Percentiles rank a stretch among this genome's conserved stretches.
phyloP scores from a whole-genome alignment of 805 yeast species.

The Tetrapisispora nanseiensis region DNA sequence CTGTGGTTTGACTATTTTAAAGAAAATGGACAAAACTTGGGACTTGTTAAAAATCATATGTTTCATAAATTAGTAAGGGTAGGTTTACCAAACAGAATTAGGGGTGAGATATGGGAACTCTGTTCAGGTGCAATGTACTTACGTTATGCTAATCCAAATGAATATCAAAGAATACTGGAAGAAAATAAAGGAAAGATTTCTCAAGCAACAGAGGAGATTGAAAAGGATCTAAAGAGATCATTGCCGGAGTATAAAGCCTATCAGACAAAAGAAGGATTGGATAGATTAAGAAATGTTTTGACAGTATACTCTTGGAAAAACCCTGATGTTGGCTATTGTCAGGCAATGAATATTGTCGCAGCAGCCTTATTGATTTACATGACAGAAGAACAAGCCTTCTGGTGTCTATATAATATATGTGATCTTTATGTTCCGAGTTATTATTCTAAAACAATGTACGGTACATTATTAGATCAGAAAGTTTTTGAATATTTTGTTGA shows the following conservation, averaged over 20 bases:
- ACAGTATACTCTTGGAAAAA: conserved; percentile 95
- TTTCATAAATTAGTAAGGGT: conserved; percentile 79
- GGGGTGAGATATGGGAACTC: conserved; percentile 96
- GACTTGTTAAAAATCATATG: conserved; percentile 61
- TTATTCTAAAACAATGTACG: conserved; percentile 95
- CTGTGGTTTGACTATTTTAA: conserved; percentile 89
- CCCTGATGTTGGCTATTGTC: conserved; percentile 96
- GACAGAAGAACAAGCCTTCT: conserved; percentile 96
- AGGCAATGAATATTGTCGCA: conserved; percentile 92
- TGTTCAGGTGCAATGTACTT: conserved; percentile 77
- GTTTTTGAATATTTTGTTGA: conserved; percentile 87
- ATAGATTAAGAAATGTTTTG: conserved; percentile 72
- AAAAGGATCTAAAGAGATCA: conserved; percentile 88
- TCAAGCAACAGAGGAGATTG: conserved; percentile 90
- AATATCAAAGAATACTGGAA: conserved; percentile 48
- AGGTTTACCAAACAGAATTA: conserved; percentile 84
- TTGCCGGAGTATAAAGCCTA: conserved; percentile 94
- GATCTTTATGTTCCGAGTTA: conserved; percentile 88
- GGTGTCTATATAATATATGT: conserved; percentile 77
- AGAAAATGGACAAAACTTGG: conserved; percentile 74
- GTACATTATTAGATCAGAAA: conserved; percentile 85
- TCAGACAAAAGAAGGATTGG: conserved; percentile 78
- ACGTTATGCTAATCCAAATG: conserved; percentile 51
- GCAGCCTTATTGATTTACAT: conserved; percentile 73
- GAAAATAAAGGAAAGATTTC: conserved; percentile 58